Conservation (phyloP, 371 early-diverging fungal genomes). For the Umbelopsis sp. region DNA sequence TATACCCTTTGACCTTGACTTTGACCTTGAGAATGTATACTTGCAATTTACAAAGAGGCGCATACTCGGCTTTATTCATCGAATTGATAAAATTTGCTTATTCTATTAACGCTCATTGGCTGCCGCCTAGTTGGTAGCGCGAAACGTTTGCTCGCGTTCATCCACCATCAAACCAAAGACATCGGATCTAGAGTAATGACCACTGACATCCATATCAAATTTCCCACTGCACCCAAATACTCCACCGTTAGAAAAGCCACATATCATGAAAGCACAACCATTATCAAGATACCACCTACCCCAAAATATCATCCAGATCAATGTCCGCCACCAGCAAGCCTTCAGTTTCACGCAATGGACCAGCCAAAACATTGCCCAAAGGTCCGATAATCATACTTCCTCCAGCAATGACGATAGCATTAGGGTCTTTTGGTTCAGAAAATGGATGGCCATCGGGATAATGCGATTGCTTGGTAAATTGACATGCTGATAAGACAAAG, state of each 20-base stretch:
- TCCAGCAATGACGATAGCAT: conserved; percentile 21
- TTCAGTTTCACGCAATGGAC: conserved; percentile 28
- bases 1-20: too few species aligned
- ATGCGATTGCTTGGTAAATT: conserved; percentile 25
- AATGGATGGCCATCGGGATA: conserved; percentile 27
- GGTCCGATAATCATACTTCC: conserved; percentile 31
- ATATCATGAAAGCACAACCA: neutral
- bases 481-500: conserved; percentile 27
- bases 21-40: too few species aligned
- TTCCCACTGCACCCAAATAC: conserved; percentile 12
- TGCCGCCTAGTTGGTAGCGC: neutral
- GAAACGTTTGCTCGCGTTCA: neutral
- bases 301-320: conserved; percentile 27
- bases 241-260: neutral
- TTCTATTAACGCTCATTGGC: too few species aligned
- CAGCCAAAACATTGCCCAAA: conserved; percentile 26
- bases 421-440: neutral
- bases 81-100: too few species aligned
- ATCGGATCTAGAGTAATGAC: conserved; percentile 31
- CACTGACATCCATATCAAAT: conserved; percentile 28
- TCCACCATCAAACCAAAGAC: conserved; percentile 26
- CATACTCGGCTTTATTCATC: neutral
- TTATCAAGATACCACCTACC: neutral
- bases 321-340: conserved; percentile 28
- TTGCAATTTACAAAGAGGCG: neutral